phyloP scores from a whole-genome alignment of 2,329 filamentous ascomycete genomes.

The Penicillium frequentans region DNA sequence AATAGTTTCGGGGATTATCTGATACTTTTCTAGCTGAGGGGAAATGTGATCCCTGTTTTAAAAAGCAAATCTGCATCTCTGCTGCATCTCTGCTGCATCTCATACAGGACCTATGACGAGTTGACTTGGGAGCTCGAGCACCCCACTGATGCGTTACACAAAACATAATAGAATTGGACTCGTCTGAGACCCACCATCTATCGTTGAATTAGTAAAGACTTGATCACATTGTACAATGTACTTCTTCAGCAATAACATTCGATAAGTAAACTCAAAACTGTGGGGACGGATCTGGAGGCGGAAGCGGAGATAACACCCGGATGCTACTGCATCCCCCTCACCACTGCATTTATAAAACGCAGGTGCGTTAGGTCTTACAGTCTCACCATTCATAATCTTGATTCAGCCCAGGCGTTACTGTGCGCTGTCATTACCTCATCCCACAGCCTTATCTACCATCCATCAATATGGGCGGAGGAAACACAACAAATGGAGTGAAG shows the following conservation, averaged over 20 bases:
- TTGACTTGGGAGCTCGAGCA: not conserved
- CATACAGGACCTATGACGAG: not conserved
- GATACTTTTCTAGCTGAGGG: not conserved
- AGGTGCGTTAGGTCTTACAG: not conserved
- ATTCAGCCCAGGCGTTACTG: not conserved
- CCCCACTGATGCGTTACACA: not conserved
- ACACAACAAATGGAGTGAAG: conserved; percentile 11
- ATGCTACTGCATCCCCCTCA: conserved; percentile 11
- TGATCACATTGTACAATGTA: too few species aligned
- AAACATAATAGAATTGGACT: not conserved
- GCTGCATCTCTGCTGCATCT: not conserved
- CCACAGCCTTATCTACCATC: not conserved
- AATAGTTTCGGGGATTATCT: not conserved
- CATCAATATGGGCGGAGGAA: conserved; percentile 10
- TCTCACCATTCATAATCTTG: conserved; percentile 2
- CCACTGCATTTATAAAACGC: conserved; percentile 17
- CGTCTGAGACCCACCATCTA: not conserved
- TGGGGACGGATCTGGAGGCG: conserved; percentile 22
- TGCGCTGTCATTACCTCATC: not conserved
- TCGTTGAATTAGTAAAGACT: not conserved
- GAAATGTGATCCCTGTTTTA: not conserved
- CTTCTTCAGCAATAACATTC: too few species aligned
- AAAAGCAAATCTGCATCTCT: not conserved
- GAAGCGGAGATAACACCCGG: conserved; percentile 24
- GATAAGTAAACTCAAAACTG: not conserved